Evolutionary conservation across 1,284 basidiomycete genomes (phyloP).

Genomic region (Ustilago cynodontis): DNA sequence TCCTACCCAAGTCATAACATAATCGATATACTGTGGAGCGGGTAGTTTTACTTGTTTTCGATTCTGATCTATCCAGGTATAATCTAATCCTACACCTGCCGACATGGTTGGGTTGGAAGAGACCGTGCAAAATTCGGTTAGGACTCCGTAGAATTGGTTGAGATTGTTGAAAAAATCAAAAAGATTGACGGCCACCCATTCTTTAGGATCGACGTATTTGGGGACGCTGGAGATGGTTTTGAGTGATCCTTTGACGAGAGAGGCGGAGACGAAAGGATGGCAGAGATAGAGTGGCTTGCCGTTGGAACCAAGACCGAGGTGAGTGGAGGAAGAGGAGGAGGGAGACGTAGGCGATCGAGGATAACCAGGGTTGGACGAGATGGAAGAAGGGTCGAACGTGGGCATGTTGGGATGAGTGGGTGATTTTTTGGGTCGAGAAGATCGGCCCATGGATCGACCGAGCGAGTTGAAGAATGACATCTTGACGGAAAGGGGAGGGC

Average conservation of each 20-base stretch:
- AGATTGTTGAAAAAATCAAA: conserved; percentile 83
- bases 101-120: conserved; percentile 92
- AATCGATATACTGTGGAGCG: conserved; percentile 97
- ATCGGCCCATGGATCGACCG: conserved; percentile 66
- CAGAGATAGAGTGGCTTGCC: conserved; percentile 68
- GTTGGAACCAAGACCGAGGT: conserved; percentile 16
- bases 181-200: conserved; percentile 96
- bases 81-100: conserved; percentile 90
- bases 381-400: conserved; percentile 42
- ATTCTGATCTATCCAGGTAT: conserved; percentile 90
- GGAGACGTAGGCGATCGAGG: conserved; percentile 34
- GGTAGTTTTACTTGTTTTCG: conserved; percentile 92
- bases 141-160: conserved; percentile 95
- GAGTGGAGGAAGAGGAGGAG: conserved; percentile 17
- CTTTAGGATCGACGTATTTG: conserved; percentile 77
- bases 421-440: conserved; percentile 59
- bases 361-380: conserved; percentile 17
- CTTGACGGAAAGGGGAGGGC: too few relatives aligned
- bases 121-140: conserved; percentile 93
- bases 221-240: conserved; percentile 98
- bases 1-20: conserved; percentile 98
- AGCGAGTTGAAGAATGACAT: conserved; percentile 67
- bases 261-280: conserved; percentile 86
- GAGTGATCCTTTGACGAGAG: conserved; percentile 97
- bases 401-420: conserved; percentile 57